These are phyloP conservation scores for Comarum palustre DNA, from an alignment of 306 rosid species.

Conservation along the genomic window DNA sequence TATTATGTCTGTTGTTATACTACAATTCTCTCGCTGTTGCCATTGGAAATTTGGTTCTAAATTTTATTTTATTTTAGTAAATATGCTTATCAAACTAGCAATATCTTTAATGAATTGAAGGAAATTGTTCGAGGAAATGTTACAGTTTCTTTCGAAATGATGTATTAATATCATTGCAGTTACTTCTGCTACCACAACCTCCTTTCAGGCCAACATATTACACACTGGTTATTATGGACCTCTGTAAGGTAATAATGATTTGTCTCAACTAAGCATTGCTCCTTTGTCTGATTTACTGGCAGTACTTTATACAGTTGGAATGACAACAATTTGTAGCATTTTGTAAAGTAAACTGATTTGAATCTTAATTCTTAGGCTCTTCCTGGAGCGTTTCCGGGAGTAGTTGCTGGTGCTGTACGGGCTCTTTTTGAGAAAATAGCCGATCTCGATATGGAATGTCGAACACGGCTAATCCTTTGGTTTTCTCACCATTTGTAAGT, in stretches of 20 bases:
- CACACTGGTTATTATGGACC: constrained; percentile 90
- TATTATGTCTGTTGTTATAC: neutral
- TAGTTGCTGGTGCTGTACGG: constrained; percentile 97
- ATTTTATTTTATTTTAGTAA: neutral
- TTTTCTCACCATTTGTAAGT: constrained; percentile 98
- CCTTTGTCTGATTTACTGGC: constrained; percentile 16
- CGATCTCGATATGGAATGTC: constrained; percentile 97
- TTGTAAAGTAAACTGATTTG: constrained; percentile 28
- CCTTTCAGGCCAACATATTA: constrained; percentile 90
- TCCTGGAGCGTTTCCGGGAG: constrained; percentile 99
- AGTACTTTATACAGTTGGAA: neutral
- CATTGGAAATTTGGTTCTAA: neutral
- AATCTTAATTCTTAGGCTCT: constrained; percentile 66
- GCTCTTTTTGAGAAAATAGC: constrained; percentile 88
- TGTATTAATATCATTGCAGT: constrained; percentile 40
- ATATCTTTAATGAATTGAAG: neutral
- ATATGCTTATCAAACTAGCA: neutral
- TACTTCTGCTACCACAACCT: constrained; percentile 91
- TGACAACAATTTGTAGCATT: neutral
- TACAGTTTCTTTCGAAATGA: neutral
- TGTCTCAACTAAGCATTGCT: constrained; percentile 14
- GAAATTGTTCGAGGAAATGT: neutral
- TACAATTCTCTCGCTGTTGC: neutral
- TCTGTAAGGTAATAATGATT: constrained; percentile 73
- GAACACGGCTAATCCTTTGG: constrained; percentile 94